Base-by-base conservation (phyloP, 1,139 yeast genomes). In the Eremothecium sinecaudum region DNA sequence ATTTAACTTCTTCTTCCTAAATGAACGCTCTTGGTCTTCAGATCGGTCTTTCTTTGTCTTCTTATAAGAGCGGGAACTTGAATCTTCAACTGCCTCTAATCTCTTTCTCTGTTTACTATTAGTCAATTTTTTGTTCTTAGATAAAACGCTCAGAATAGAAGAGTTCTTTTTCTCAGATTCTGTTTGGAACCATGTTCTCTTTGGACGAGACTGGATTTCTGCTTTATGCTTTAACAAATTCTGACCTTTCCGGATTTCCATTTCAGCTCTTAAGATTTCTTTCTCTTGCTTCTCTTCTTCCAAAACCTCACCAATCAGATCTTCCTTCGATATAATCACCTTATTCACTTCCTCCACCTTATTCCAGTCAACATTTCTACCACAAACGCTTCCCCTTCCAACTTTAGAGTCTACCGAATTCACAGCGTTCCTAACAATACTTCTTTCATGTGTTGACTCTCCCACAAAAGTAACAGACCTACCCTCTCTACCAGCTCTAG, bases 401-500 rank as follows among this genome's bases (percentile, higher is more conserved):
- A 52, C 50, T 33, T 60, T 58, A 25, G 59, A 62, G 25, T 62
- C 63, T 3, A 71, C 73, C 38, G 75, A 70, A 52, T 77, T 80
- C 45, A 90, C 76, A 2, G 94, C 94, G 18, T 77, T 83, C 56
- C 81, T 86, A 11, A 90, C 97, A 48, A 92, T 84, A 28, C 71
- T 65, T 62, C 98, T 75, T 47, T 90, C 98, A 39, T 69, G 73
- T 15, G 83, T 67, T 2, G 83, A 68, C 57, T 90, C 98, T 13
- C 97, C 97, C 7, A 92, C 98, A 58, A 90, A 76, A 3, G 97
- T 78, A 30, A 90, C 79, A 31, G 96, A 80, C 38, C 73, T 72
- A 70, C 99, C 99, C 37, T 82, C 84, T 59, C 97, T 74, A 24
- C 98, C 98, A 35, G 96, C 99, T 73, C 99, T 83, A 8, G 98